Conservation (phyloP, 495 filamentous ascomycete genomes). For the Neurospora sublineolata region DNA sequence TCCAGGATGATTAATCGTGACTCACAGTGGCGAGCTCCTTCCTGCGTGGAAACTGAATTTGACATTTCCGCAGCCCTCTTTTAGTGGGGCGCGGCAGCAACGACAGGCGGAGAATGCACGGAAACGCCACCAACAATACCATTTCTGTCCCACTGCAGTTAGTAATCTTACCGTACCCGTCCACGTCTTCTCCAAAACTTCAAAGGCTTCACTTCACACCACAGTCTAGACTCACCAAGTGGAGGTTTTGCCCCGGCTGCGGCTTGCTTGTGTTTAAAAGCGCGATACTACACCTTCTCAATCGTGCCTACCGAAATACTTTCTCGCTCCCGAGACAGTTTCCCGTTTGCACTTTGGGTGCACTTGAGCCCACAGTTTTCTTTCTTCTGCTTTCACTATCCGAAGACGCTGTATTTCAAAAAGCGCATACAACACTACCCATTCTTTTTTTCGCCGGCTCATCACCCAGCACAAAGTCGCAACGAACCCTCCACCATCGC, state of each 20-base stretch:
- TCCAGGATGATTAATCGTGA: not conserved
- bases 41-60: not conserved
- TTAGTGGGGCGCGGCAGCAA: not conserved
- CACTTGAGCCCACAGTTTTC: not conserved
- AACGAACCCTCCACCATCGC: not conserved
- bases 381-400: constrained; percentile 1
- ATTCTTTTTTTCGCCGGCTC: not conserved
- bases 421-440: constrained; percentile 28
- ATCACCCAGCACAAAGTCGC: not conserved
- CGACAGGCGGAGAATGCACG: not conserved
- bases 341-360: not conserved
- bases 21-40: not conserved
- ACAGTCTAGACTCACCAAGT: not conserved
- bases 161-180: not conserved
- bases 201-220: not conserved
- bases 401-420: constrained; percentile 46
- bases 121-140: not conserved
- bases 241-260: not conserved
- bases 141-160: not conserved
- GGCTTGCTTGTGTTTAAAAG: not conserved
- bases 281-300: not conserved
- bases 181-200: not conserved
- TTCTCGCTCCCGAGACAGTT: not conserved
- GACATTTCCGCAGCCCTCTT: not conserved
- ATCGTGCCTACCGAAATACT: not conserved